Base-by-base conservation (phyloP, 2,329 filamentous ascomycete genomes). In the Karstenula rhodostoma region DNA sequence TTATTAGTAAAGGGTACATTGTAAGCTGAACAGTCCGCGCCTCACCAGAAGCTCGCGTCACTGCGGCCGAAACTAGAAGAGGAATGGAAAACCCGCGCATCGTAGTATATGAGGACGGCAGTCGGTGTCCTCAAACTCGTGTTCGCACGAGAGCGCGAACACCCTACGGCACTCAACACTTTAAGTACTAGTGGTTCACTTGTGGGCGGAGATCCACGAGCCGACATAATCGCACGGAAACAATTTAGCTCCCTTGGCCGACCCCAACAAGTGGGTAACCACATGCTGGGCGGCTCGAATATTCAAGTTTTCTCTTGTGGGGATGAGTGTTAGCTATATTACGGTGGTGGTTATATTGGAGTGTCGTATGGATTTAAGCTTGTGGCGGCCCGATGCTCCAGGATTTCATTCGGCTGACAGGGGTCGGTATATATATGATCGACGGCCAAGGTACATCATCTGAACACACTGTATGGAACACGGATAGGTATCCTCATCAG, bases 351-450 rank as follows among this genome's bases (percentile, higher is more conserved):
- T 23, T 64, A 73, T 65, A 67, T 73, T 73, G 71, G 70, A 62
- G 64, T 56, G 51, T 67, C 59, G 68, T 72, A 71, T 71, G 67
- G 62, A 51, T 60, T 62, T 68, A 60, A 62, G 58, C 40, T 58
- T 66, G 67, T 68, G 64, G 66, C 73, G 73, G 72, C 60, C 73
- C 73, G 72, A 56, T 62, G 60, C 61, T 67, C 73, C 72, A 70
- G 69, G 68, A 57, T 67, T 61, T 64, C 65, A 65, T 66, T 67
- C 62, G 63, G 65, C 44, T 58, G 54, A 64, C 63, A 66, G 61
- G 72, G 68, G 52, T 62, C 17, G n/a, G 49, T 60, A 60, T 71
- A 64, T 72, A 70, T 69, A 60, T 65, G 63, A 72, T 60, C 59
- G 62, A 48, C 54, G 35, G 32, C 53, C 61, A 67, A 58, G 42